Evolutionary conservation across 1,284 basidiomycete genomes (phyloP), one percentile per base, ranked within the genome.

Genomic region (Heterobasidion occidentale): DNA sequence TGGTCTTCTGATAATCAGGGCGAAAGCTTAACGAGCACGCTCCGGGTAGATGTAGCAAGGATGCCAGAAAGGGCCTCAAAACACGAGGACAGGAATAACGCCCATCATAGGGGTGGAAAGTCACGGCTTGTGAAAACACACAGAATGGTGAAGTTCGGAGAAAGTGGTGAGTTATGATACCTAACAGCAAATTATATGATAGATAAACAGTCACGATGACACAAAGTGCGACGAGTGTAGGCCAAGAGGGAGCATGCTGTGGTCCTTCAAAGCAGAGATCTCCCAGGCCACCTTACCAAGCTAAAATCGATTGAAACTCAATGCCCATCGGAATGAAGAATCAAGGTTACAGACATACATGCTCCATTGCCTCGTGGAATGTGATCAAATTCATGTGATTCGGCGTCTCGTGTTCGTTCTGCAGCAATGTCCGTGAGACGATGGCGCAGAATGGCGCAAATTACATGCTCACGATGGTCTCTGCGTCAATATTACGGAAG

Each of bases 381-480:
- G 84, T 75, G n/a, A 90, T 64, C 20, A 91, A 69, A 65, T 91
- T 89, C 86, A 91, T 90, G 62, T 91, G 86, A 60, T 88, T 81
- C 11, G 86, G 86, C 47, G 80, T 70, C 36, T 77, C 68, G 15
- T 76, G 76, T 33, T 71, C 73, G 56, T 88, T 88, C 88, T 91
- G 46, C 50, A 35, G 47, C 48, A 48, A 55, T 51, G 46, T 49
- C 27, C 27, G 27, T 27, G 27, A 27, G 27, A 27, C 27, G 27
- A 27, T 59, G 48, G 56, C 52, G 51, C 50, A 55, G 54, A 15
- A 15, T 52, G 36, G 38, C 36, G 14, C 17, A 38, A 54, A 42
- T 58, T 17, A 47, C 42, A 36, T 45, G 50, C 81, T 63, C 59
- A 88, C 89, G 64, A 88, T 54, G 45, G 69, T 67, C 15, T 69